Evolutionary conservation across 2,329 filamentous ascomycete genomes (phyloP).

Genomic region (Botrytis galanthina): DNA sequence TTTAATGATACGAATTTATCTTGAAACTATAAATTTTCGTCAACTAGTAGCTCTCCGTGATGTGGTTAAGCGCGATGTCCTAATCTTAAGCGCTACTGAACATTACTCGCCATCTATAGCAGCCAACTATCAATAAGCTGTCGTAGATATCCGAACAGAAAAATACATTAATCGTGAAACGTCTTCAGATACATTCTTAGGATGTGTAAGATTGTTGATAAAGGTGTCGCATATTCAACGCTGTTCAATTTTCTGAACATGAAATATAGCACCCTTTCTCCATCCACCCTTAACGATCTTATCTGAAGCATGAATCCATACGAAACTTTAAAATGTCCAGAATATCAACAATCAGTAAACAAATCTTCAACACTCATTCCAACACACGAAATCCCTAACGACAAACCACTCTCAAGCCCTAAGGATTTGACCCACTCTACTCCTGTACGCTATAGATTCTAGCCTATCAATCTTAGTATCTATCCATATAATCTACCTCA

Average conservation of each 20-base stretch:
- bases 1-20: not conserved
- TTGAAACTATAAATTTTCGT: not conserved
- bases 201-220: not conserved
- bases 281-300: too few species aligned
- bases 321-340: too few species aligned
- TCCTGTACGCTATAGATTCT: not conserved
- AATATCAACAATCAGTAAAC: too few species aligned
- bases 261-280: not conserved
- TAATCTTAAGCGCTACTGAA: not conserved
- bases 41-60: not conserved
- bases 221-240: not conserved
- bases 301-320: too few species aligned
- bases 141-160: not conserved
- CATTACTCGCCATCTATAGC: not conserved
- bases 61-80: not conserved
- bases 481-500: not conserved
- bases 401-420: not conserved
- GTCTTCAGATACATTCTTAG: not conserved
- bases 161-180: not conserved
- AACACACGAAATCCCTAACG: not conserved
- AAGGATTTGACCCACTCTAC: not conserved
- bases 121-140: not conserved
- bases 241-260: not conserved
- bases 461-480: not conserved
- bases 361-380: not conserved